A percentile compares a stretch with the other conserved stretches of the same genome.
These are phyloP conservation scores for Yamadazyma phyllophila DNA, from an alignment of 805 yeast genomes.

Conservation along the genomic window DNA sequence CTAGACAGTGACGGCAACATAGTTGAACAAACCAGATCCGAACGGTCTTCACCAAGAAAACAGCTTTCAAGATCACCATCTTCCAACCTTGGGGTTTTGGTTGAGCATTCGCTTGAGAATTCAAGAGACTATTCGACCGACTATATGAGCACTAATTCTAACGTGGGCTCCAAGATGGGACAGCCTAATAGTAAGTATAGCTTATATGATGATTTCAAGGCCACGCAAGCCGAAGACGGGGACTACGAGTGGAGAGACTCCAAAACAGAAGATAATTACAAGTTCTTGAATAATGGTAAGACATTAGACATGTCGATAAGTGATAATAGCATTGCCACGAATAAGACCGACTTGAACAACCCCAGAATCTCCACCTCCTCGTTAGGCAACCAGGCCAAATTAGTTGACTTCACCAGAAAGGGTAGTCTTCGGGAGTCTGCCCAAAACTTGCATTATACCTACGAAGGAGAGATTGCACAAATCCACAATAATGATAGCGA, in stretches of 20 bases:
- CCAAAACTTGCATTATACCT: constrained; percentile 27
- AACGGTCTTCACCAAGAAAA: constrained; percentile 11
- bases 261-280: constrained; percentile 6
- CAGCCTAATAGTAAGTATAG: constrained; percentile 14
- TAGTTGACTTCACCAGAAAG: constrained; percentile 47
- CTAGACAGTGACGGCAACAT: constrained; percentile 47
- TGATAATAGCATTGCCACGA: constrained; percentile 20
- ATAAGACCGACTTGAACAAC: constrained; percentile 10
- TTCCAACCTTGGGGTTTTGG: constrained; percentile 27
- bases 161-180: neutral
- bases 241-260: constrained; percentile 30
- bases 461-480: constrained; percentile 34
- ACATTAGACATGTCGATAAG: constrained; percentile 17
- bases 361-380: constrained; percentile 17
- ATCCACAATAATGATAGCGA: constrained; percentile 16
- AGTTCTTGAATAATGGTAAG: constrained; percentile 14
- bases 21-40: constrained; percentile 18
- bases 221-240: constrained; percentile 26
- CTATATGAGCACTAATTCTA: constrained; percentile 7
- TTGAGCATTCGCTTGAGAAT: constrained; percentile 27
- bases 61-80: constrained; percentile 23
- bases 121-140: constrained; percentile 12
- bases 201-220: constrained; percentile 29
- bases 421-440: constrained; percentile 43
- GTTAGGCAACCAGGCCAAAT: constrained; percentile 34